These are phyloP conservation scores for Ogataea hybrid DNA, from an alignment of 1,139 yeast genomes.

Conservation along the genomic window DNA sequence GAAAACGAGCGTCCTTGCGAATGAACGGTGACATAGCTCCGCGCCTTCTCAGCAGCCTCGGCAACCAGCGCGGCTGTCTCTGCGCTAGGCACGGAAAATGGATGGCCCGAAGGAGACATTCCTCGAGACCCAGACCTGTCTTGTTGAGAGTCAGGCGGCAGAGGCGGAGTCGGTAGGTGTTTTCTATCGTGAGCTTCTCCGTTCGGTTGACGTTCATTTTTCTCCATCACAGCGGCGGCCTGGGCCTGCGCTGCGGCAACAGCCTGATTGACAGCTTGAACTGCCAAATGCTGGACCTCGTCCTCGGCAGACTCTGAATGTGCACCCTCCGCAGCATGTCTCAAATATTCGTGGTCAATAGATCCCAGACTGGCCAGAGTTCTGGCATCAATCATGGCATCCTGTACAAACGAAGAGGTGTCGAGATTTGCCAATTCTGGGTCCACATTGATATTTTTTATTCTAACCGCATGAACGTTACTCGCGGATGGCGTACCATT, in stretches of 20 bases:
- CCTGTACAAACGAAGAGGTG: conserved; percentile 50
- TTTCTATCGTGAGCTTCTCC: conserved; percentile 11
- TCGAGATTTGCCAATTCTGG: conserved; percentile 59
- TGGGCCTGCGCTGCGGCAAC: conserved; percentile 29
- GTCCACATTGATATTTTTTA: conserved; percentile 44
- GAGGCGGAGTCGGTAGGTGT: conserved; percentile 15
- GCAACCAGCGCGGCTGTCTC: conserved; percentile 33
- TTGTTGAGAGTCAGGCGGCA: conserved; percentile 7
- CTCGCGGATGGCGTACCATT: not conserved
- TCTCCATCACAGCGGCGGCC: conserved; percentile 19
- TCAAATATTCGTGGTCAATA: conserved; percentile 38
- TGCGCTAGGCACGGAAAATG: conserved; percentile 9
- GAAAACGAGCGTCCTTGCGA: conserved; percentile 50
- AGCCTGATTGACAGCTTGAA: conserved; percentile 30
- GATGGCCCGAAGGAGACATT: conserved; percentile 5
- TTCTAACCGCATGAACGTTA: not conserved
- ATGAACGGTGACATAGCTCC: conserved; percentile 26
- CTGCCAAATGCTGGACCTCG: conserved; percentile 31
- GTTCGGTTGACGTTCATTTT: conserved; percentile 9
- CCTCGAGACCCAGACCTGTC: conserved; percentile 5
- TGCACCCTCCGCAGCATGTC: conserved; percentile 31
- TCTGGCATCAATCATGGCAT: conserved; percentile 65
- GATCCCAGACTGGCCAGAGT: conserved; percentile 51
- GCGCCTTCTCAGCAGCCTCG: conserved; percentile 35
- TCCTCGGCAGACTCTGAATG: conserved; percentile 25